A percentile compares a stretch with the other conserved stretches of the same genome.
phyloP scores from a whole-genome alignment of 2,329 filamentous ascomycete species.

The Colletotrichum scovillei region DNA sequence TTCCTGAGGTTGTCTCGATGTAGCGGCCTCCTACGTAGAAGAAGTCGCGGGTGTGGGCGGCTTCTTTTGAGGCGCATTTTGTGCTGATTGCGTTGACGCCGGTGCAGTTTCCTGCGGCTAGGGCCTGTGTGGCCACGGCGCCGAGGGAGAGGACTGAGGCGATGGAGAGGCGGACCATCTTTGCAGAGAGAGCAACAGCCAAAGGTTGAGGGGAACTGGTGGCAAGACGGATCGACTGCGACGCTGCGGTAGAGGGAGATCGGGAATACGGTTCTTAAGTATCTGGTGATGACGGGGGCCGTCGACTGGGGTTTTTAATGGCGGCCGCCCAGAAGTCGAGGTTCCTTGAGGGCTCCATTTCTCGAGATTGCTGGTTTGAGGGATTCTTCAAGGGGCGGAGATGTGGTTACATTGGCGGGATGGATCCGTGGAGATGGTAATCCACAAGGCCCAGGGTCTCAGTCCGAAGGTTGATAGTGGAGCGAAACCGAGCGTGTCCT shows the following conservation, averaged over 20 bases:
- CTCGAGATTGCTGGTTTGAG: background rate
- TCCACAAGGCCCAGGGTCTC: background rate
- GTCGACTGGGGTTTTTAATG: background rate
- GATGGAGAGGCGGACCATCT: slow-evolving; percentile 20
- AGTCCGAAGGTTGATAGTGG: background rate
- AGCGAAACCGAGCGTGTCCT: background rate
- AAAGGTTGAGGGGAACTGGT: background rate
- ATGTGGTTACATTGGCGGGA: slow-evolving; percentile 13
- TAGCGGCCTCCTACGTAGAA: slow-evolving; percentile 53
- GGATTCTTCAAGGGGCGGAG: slow-evolving; percentile 19
- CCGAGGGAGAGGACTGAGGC: slow-evolving; percentile 5
- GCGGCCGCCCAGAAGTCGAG: background rate
- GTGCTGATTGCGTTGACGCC: slow-evolving; percentile 33
- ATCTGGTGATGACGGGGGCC: background rate
- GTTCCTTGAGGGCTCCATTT: background rate
- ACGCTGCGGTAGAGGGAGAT: background rate
- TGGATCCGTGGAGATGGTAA: background rate
- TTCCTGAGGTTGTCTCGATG: slow-evolving; percentile 41
- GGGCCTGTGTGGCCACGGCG: background rate
- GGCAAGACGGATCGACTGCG: background rate
- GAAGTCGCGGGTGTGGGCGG: slow-evolving; percentile 40
- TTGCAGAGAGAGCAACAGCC: background rate
- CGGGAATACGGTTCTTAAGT: background rate
- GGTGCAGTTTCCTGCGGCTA: slow-evolving; percentile 13
- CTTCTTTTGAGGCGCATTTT: slow-evolving; percentile 32